Evolutionary conservation across 768 basidiomycete genomes (phyloP).

Genomic region (Boletus coccyginus): DNA sequence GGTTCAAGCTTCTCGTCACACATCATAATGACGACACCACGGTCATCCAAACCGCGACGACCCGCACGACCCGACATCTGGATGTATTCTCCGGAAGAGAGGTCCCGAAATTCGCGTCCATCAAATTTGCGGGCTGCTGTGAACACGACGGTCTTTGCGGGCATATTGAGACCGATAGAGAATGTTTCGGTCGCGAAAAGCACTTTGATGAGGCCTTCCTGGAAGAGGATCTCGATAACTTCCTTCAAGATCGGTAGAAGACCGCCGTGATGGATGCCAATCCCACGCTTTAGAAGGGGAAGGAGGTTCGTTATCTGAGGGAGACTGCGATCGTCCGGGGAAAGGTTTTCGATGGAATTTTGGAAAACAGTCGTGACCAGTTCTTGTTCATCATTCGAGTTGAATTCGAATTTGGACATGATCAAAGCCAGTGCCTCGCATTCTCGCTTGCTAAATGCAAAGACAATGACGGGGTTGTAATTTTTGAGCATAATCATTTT

Average conservation of each 20-base stretch:
- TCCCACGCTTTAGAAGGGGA: slow-evolving; percentile 90
- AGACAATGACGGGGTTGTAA: slow-evolving; percentile 97
- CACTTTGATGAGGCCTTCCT: slow-evolving; percentile 96
- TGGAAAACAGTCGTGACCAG: slow-evolving; percentile 86
- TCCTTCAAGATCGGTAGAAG: slow-evolving; percentile 97
- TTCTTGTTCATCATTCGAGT: slow-evolving; percentile 87
- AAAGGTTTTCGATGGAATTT: slow-evolving; percentile 89
- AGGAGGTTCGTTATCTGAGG: slow-evolving; percentile 93
- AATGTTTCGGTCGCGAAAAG: slow-evolving; percentile 99
- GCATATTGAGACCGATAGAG: slow-evolving; percentile 98
- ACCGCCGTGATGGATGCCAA: slow-evolving; percentile 98
- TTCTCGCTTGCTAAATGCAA: slow-evolving; percentile 97
- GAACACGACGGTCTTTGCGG: slow-evolving; percentile 99
- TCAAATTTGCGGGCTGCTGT: slow-evolving; percentile 95
- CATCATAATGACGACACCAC: slow-evolving; percentile 99
- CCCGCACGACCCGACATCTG: slow-evolving; percentile 99
- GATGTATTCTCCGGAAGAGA: slow-evolving; percentile 96
- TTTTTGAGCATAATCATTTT: slow-evolving; percentile 98
- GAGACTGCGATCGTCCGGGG: slow-evolving; percentile 81
- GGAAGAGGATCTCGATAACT: slow-evolving; percentile 98
- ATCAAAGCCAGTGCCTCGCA: slow-evolving; percentile 91
- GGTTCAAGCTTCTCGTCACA: slow-evolving; percentile 98
- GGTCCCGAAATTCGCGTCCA: slow-evolving; percentile 88
- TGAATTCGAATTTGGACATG: slow-evolving; percentile 96
- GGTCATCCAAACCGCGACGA: slow-evolving; percentile 92